Evolutionary conservation across 805 yeast species (phyloP).

Genomic region (Pichia nanzhaoensis): DNA sequence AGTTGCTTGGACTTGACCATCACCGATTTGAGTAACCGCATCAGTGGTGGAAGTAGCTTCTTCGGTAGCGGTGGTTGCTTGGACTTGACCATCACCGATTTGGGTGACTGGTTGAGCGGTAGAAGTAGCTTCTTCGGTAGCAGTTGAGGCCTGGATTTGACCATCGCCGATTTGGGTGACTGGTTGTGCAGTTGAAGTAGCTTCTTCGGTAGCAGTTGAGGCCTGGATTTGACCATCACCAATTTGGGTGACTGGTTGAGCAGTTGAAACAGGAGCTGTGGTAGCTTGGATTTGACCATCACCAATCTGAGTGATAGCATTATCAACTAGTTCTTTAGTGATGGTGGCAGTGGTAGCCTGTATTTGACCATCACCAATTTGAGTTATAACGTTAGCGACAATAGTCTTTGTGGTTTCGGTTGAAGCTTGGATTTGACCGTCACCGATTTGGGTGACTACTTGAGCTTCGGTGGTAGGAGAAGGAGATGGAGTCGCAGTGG

Average conservation of each 20-base stretch:
- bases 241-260: conserved; percentile 31
- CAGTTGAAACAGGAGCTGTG: conserved; percentile 23
- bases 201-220: conserved; percentile 28
- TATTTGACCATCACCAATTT: conserved; percentile 23
- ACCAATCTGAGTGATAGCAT: conserved; percentile 42
- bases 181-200: conserved; percentile 12
- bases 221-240: conserved; percentile 35
- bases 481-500: conserved; percentile 20
- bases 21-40: conserved; percentile 37
- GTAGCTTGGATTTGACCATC: conserved; percentile 52
- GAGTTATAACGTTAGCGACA: conserved; percentile 3
- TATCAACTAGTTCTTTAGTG: conserved; percentile 31
- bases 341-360: conserved; percentile 30
- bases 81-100: conserved; percentile 44
- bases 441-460: conserved; percentile 33
- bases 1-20: conserved; percentile 39
- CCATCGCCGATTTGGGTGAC: conserved; percentile 25
- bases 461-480: neutral
- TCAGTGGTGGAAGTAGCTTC: conserved; percentile 15
- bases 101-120: conserved; percentile 29
- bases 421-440: conserved; percentile 41
- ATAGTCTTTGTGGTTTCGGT: conserved; percentile 23
- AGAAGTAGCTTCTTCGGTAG: conserved; percentile 34
- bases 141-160: conserved; percentile 21
- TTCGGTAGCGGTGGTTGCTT: conserved; percentile 34